phyloP scores from a whole-genome alignment of 805 yeast genomes.

The Spathaspora gorwiae region DNA sequence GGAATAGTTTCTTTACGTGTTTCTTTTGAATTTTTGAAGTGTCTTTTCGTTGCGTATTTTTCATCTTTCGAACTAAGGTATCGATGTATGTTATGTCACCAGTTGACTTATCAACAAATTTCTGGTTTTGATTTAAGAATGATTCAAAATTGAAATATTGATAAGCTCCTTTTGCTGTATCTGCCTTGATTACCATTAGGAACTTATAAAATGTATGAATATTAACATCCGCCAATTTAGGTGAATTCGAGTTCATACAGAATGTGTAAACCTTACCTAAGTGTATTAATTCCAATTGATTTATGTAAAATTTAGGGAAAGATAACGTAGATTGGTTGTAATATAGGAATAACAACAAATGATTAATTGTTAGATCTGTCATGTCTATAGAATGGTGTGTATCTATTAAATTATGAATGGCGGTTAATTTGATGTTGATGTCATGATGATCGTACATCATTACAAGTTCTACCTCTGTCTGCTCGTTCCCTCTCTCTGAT shows the following conservation, averaged over 20 bases:
- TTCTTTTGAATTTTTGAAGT: neutral
- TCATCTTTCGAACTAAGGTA: constrained; percentile 3
- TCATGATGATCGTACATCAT: constrained; percentile 9
- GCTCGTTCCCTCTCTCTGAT: constrained; percentile 1
- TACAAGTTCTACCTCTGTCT: constrained; percentile 1
- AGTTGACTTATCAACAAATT: constrained; percentile 6
- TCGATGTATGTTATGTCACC: constrained; percentile 9
- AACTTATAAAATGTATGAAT: constrained; percentile 2
- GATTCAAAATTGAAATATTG: constrained; percentile 1
- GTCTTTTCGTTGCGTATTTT: neutral
- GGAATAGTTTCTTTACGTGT: neutral
- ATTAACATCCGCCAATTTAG: constrained; percentile 1
- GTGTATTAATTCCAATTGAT: constrained; percentile 17
- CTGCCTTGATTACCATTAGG: constrained; percentile 2
- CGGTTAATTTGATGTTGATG: constrained; percentile 12
- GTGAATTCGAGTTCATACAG: neutral
- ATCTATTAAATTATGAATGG: constrained; percentile 12
- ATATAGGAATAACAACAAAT: constrained; percentile 16
- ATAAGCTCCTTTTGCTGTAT: neutral
- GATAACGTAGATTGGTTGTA: constrained; percentile 9
- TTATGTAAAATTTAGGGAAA: constrained; percentile 7
- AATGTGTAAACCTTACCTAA: constrained; percentile 14
- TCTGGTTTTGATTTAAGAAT: constrained; percentile 1
- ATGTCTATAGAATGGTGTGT: constrained; percentile 2
- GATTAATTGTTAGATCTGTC: constrained; percentile 13